Conservation (phyloP, 2,329 filamentous ascomycete species). For the Ophiostoma angusticollis region DNA sequence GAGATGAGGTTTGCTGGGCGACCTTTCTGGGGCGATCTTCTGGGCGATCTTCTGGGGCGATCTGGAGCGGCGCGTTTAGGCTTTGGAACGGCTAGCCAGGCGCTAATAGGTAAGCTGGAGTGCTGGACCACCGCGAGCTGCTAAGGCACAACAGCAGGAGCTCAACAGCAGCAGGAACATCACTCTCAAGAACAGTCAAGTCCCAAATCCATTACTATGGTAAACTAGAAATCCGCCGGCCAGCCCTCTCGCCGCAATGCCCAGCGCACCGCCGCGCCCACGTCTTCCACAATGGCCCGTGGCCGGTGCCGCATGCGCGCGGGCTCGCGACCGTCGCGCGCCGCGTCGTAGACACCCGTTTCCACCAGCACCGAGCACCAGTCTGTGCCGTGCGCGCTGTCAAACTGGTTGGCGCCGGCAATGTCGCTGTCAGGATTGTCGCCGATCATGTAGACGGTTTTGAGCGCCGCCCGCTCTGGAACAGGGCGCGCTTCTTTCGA, state of each 20-base stretch:
- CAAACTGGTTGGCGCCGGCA: constrained; percentile 66
- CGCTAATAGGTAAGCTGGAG: too few species aligned
- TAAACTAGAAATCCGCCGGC: constrained; percentile 11
- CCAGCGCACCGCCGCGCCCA: constrained; percentile 20
- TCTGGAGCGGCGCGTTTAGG: too few species aligned
- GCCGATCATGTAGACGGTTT: constrained; percentile 85
- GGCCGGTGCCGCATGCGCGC: constrained; percentile 16
- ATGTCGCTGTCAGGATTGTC: constrained; percentile 88
- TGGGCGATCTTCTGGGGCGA: too few species aligned
- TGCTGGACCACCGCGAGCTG: too few species aligned
- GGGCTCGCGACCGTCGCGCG: constrained; percentile 9
- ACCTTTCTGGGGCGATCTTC: background rate
- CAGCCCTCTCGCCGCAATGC: constrained; percentile 21
- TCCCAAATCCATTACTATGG: too few species aligned
- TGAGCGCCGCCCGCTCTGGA: too few species aligned
- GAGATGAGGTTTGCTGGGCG: too few species aligned
- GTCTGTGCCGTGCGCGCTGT: constrained; percentile 44
- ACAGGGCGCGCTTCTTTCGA: constrained; percentile 20
- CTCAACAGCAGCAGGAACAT: too few species aligned
- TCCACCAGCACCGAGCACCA: constrained; percentile 22
- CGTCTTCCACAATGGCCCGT: constrained; percentile 17
- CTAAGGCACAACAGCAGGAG: too few species aligned
- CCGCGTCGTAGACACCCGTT: constrained; percentile 21
- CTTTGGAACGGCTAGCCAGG: too few species aligned
- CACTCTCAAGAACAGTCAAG: too few species aligned